phyloP scores from a whole-genome alignment of 352 stramenopile species.

The Phytopythium cucurbitacearum region DNA sequence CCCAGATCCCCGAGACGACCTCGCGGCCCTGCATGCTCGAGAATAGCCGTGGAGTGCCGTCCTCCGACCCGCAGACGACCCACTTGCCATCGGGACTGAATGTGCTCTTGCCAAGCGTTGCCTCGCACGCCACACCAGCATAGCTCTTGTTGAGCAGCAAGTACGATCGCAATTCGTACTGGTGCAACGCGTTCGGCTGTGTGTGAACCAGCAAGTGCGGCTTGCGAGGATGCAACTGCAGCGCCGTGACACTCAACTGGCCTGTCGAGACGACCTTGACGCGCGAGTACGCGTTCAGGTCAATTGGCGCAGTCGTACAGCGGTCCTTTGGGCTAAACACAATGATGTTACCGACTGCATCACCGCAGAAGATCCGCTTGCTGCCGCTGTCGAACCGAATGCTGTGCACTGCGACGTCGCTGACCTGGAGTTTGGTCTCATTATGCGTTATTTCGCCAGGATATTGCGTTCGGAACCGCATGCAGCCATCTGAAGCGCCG shows the following conservation, averaged over 20 bases:
- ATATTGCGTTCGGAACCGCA: constrained; percentile 33
- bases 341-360: constrained; percentile 38
- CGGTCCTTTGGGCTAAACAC: constrained; percentile 32
- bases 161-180: constrained; percentile 75
- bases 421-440: constrained; percentile 17
- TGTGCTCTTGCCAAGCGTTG: constrained; percentile 35
- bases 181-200: constrained; percentile 52
- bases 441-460: not conserved
- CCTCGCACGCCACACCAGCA: constrained; percentile 38
- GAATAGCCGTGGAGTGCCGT: constrained; percentile 53
- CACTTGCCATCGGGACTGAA: constrained; percentile 70
- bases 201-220: constrained; percentile 61
- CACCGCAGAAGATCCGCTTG: constrained; percentile 51
- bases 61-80: constrained; percentile 57
- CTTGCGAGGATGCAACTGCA: constrained; percentile 62
- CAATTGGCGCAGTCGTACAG: not conserved
- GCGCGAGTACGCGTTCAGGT: constrained; percentile 20
- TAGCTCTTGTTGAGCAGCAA: constrained; percentile 73
- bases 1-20: constrained; percentile 46
- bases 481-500: constrained; percentile 44
- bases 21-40: constrained; percentile 45
- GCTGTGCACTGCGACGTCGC: constrained; percentile 36
- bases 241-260: constrained; percentile 41
- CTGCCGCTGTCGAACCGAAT: constrained; percentile 42
- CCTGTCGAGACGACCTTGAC: constrained; percentile 53